Evolutionary conservation across 305 asterid genomes (phyloP).

Genomic region (Solanum hybrid): DNA sequence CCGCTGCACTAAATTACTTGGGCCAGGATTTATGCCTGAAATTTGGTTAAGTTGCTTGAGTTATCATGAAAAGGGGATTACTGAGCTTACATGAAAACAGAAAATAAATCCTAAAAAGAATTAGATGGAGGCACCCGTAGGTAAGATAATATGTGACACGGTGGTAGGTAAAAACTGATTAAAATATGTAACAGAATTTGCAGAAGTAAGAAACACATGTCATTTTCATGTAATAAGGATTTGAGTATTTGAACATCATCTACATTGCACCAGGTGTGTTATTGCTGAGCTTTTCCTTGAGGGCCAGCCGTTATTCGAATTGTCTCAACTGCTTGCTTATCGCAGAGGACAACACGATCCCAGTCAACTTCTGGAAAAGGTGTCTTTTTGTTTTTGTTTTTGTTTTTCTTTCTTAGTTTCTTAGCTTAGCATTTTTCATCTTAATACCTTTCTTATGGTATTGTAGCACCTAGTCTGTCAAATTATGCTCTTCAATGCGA

Average conservation of each 20-base stretch:
- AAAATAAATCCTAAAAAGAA: not conserved
- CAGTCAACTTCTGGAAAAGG: slow-evolving; percentile 94
- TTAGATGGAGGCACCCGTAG: not conserved
- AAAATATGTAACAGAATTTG: not conserved
- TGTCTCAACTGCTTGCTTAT: slow-evolving; percentile 94
- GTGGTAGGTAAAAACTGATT: not conserved
- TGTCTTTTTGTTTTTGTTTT: slow-evolving; percentile 13
- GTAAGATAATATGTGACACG: not conserved
- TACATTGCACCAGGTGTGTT: slow-evolving; percentile 70
- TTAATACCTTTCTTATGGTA: slow-evolving; percentile 3
- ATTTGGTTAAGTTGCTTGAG: not conserved
- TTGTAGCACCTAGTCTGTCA: not conserved
- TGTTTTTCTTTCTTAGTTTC: not conserved
- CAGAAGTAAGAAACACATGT: not conserved
- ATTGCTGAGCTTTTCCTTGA: slow-evolving; percentile 98
- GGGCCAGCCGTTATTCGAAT: slow-evolving; percentile 95
- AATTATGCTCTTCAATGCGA: not conserved
- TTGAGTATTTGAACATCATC: slow-evolving; percentile 14
- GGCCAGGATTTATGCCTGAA: not conserved
- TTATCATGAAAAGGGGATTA: not conserved
- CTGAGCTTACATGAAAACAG: not conserved
- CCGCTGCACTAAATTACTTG: not conserved
- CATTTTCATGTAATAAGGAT: not conserved
- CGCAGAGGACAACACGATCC: slow-evolving; percentile 99
- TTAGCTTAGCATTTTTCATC: not conserved